Percentiles rank a stretch among this genome's conserved stretches.
Conservation (phyloP, 2,329 filamentous ascomycete genomes). For the Colletotrichum caudatum region DNA sequence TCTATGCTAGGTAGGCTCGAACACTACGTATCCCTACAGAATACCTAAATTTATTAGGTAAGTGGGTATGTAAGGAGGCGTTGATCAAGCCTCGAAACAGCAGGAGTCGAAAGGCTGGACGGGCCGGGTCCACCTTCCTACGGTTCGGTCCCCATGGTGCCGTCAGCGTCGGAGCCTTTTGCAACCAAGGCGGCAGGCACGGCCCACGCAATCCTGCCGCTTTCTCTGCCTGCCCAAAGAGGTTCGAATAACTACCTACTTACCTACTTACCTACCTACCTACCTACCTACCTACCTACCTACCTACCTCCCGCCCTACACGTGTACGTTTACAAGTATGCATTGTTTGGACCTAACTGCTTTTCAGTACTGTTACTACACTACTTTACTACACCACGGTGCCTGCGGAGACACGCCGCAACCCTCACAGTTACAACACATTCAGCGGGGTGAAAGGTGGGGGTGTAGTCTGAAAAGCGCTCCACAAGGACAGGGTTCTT, state of each 20-base stretch:
- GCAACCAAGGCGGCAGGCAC: constrained; percentile 18
- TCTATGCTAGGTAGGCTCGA: too few species aligned
- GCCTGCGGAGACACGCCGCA: neutral
- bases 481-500: neutral
- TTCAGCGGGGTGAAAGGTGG: neutral
- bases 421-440: neutral
- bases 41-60: too few species aligned
- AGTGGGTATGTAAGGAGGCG: constrained; percentile 10
- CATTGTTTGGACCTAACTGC: neutral
- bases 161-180: constrained; percentile 25
- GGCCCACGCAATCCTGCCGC: constrained; percentile 7
- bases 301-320: neutral
- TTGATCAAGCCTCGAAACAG: constrained; percentile 36
- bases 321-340: neutral
- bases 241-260: neutral
- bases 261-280: neutral
- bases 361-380: neutral
- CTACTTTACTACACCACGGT: neutral
- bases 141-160: constrained; percentile 19
- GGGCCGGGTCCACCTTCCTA: constrained; percentile 32
- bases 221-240: neutral
- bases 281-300: too few species aligned
- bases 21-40: too few species aligned
- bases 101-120: constrained; percentile 32
- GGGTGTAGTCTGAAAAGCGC: neutral